Conservation (phyloP, 257 asterid species). For the Fraxinus pennsylvanica region DNA sequence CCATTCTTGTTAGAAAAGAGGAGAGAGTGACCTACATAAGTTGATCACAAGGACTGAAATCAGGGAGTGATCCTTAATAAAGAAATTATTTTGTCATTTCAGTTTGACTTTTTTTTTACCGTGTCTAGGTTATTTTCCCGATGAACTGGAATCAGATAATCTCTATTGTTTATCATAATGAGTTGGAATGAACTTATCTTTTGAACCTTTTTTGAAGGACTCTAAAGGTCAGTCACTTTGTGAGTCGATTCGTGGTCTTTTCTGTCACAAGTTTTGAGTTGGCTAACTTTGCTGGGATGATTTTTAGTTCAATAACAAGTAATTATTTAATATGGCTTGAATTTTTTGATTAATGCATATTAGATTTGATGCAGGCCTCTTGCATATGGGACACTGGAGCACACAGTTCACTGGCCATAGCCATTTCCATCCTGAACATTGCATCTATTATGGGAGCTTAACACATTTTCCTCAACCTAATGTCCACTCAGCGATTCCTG, state of each 20-base stretch:
- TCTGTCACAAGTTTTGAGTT: neutral
- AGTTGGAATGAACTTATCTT: neutral
- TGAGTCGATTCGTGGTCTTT: neutral
- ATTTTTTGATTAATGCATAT: neutral
- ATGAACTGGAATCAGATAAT: neutral
- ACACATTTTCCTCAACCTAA: constrained; percentile 38
- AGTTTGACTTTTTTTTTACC: neutral
- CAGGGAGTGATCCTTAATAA: neutral
- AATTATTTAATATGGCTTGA: neutral
- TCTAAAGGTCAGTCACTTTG: neutral
- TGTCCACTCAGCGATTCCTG: constrained; percentile 21
- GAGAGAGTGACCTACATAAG: neutral
- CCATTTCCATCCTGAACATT: constrained; percentile 32
- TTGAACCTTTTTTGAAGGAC: neutral
- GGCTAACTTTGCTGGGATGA: neutral
- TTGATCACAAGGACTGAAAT: neutral
- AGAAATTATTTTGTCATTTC: neutral
- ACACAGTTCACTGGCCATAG: constrained; percentile 26
- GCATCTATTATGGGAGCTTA: constrained; percentile 34
- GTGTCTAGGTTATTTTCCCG: neutral
- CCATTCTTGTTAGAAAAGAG: neutral
- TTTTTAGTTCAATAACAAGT: neutral
- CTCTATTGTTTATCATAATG: neutral
- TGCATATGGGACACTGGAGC: constrained; percentile 34
- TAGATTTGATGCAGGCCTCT: constrained; percentile 33